Evolutionary conservation across 164 flowering plant genomes (phyloP).

Genomic region (Saururus chinensis): DNA sequence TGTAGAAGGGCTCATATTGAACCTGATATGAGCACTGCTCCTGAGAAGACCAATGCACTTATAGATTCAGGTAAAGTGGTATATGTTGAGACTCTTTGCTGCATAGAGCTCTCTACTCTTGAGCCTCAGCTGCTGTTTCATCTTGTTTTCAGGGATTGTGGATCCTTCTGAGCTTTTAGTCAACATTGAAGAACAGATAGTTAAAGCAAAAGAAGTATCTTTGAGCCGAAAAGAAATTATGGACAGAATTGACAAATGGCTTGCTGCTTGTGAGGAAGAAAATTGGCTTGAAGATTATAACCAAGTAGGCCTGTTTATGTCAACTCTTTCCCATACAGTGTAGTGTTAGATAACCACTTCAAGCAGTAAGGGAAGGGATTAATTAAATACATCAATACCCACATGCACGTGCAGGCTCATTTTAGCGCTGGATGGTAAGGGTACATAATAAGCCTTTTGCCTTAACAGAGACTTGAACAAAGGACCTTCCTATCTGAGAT

Average conservation of each 20-base stretch:
- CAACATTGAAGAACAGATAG: constrained; percentile 73
- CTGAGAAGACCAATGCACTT: constrained; percentile 75
- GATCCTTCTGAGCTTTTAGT: constrained; percentile 82
- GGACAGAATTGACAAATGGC: constrained; percentile 86
- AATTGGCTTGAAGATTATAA: constrained; percentile 91
- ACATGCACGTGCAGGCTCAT: too few species aligned
- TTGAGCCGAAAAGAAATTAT: constrained; percentile 66
- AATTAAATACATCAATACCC: too few species aligned
- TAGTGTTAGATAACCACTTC: not conserved
- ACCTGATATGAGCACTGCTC: constrained; percentile 75
- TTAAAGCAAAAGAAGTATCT: constrained; percentile 69
- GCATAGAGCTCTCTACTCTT: not conserved
- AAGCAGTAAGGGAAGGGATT: too few species aligned
- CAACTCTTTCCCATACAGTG: not conserved
- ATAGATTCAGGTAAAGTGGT: constrained; percentile 69
- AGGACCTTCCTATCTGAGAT: too few species aligned
- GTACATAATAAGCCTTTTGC: too few species aligned
- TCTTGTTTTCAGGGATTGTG: constrained; percentile 48
- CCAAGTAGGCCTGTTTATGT: constrained; percentile 31
- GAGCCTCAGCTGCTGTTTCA: not conserved
- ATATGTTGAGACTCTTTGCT: not conserved
- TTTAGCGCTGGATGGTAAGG: too few species aligned
- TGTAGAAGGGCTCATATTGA: constrained; percentile 66
- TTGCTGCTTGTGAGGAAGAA: constrained; percentile 85
- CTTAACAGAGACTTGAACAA: too few species aligned